Base-by-base conservation (phyloP, 345 rosid species). In the Citropsis articulata region DNA sequence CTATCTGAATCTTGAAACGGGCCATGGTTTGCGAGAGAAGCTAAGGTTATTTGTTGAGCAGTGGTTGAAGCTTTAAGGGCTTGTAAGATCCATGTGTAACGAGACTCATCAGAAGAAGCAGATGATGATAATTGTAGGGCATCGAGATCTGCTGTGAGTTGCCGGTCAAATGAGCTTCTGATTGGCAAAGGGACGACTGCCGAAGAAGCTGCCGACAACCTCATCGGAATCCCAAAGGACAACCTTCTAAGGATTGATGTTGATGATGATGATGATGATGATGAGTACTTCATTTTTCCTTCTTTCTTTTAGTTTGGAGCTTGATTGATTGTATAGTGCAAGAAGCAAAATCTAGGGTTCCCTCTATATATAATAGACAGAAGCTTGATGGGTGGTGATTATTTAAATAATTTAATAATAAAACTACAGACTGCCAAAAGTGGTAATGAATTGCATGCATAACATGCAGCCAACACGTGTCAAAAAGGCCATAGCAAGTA, bases 181-280 rank as follows among this genome's bases (percentile, higher is more conserved):
- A n/a, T 27, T 2, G 30, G 77, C 21, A 74, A 74, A 62, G 77
- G 77, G 14, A 16, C 55, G 18, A 74, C 77, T 8, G 59, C 77
- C 1, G 69, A 27, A 16, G 77, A 61, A 40, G 77, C 36, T 25
- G 59, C 68, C 13, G 69, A 74, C 4, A 28, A 38, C 25, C 76
- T 59, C 66, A 3, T 7, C 19, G 50, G 66, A 57, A 42, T 69
- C 33, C 33, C 33, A 6, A 74, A 18, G 2, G 69, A 74, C 18
- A 74, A 36, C 6, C 69, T 74, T 62, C 69, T 21, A 10, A 74
- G 59, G 14, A 62, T 21, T 27, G 77, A 25, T 38, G n/a, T n/a
- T n/a, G n/a, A n/a, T n/a, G n/a, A n/a, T 35, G 35, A 33, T 33
- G 68, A 18, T 40, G 77, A 40, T 27, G 77, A 27, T 28, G 77